Conservation (phyloP, 805 yeast genomes). For the Myxozyma mucilagina region DNA sequence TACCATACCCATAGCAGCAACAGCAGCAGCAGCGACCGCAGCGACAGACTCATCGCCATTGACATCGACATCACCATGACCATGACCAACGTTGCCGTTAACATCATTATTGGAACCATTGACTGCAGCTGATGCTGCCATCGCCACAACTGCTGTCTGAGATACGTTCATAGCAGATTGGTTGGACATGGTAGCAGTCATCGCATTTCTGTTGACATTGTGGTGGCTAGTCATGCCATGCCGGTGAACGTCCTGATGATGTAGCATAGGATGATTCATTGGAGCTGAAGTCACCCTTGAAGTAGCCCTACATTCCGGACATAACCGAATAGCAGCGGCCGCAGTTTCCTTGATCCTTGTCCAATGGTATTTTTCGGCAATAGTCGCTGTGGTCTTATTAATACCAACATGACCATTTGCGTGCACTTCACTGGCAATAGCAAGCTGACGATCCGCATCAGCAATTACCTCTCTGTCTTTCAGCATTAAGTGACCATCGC, state of each 20-base stretch:
- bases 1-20: slow-evolving; percentile 11
- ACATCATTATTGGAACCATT: neutral
- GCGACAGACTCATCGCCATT: slow-evolving; percentile 1
- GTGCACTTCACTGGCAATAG: slow-evolving; percentile 72
- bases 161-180: neutral
- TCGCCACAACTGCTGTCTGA: neutral
- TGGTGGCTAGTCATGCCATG: neutral
- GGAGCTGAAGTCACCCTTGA: slow-evolving; percentile 26
- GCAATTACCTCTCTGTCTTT: slow-evolving; percentile 82
- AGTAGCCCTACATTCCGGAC: slow-evolving; percentile 68
- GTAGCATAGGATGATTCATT: neutral
- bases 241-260: neutral
- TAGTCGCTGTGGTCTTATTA: slow-evolving; percentile 75
- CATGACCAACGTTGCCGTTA: neutral
- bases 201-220: neutral
- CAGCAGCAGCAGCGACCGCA: slow-evolving; percentile 15
- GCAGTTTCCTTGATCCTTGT: slow-evolving; percentile 86
- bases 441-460: slow-evolving; percentile 71
- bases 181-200: neutral
- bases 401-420: slow-evolving; percentile 77
- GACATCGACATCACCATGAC: neutral
- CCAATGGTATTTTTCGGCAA: slow-evolving; percentile 88
- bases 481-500: slow-evolving; percentile 66
- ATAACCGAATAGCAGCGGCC: slow-evolving; percentile 70
- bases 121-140: neutral